Base-by-base conservation (phyloP, 306 rosid species). In the Clitoria ternatea region DNA sequence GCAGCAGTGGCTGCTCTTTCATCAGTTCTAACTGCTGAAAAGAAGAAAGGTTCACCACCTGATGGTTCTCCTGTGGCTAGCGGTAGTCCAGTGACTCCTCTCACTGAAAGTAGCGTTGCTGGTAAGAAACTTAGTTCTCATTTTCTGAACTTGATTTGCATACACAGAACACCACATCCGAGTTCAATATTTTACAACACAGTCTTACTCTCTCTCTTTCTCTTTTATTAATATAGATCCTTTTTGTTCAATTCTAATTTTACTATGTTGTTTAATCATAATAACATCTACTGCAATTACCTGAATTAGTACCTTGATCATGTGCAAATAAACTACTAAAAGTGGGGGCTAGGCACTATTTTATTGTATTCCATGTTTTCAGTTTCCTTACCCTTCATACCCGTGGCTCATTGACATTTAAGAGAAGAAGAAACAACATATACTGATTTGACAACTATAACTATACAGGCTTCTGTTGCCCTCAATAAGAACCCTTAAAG, bases 1-100 rank as follows among this genome's bases (percentile, higher is more conserved):
- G 97, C 97, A 55, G 98, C 98, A 13, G 96, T 90, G 14, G 98
- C 98, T 66, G 97, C 98, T 50, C 96, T 94, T 74, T 94, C 98
- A 42, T 32, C 66, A 13, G 98, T 90, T 83, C 97, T 94, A 70
- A 82, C 88, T 47, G 97, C 96, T 71, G 98, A 93, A 74, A 87
- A 84, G 86, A 85, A 56, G 67, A 83, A 35, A 72, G 52, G 35
- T n/a, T n/a, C n/a, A 37, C 75, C 93, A 53, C 83, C 90, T 4
- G 98, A 88, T 82, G 70, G 69, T 48, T 87, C 98, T 65, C 91
- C 96, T 23, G 75, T 50, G 37, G 54, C 79, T 48, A 32, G 50
- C 19, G 6, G 42, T 10, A 86, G 89, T 80, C 86, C 96, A 66
- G 62, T 79, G n/a, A n/a, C n/a, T n/a, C n/a, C n/a, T n/a, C n/a